Evolutionary conservation across 148 eudicot genomes (phyloP), one percentile per base, ranked within the genome.

Genomic region (Bassia scoparia): DNA sequence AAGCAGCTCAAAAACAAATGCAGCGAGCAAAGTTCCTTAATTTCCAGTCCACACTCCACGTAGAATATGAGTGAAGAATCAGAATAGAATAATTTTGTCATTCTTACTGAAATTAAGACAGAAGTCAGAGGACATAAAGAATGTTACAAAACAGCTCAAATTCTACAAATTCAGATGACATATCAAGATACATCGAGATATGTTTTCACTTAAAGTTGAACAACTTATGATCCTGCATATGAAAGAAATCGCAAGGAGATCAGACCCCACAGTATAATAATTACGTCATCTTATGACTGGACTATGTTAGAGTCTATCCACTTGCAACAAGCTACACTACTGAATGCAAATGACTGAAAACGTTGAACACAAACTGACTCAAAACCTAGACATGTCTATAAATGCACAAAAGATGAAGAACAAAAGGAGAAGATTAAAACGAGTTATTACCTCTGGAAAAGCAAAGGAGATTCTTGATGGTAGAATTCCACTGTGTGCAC

Each of bases 401-500:
- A 27, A 50, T 35, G 41, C 43, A 62, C 7, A 21, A 5, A 30
- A 10, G 8, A 50, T 75, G 34, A 97, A 90, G 44, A 8, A 64
- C 49, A 50, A n/a, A 29, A 56, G 2, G 27, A 21, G 33, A 11
- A 26, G 12, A 13, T 27, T 5, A 30, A 52, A 62, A 64, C 50
- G 3, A 61, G 4, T 58, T 61, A 16, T 68, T 84, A 89, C 98
- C 93, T 93, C 91, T 61, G 97, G 98, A 76, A 83, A 93, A 89
- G 86, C 95, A 86, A 73, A 93, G 88, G 37, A 88, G 29, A 79
- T 71, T 64, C 75, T 89, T 49, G 92, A 93, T 63, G 95, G 83
- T 53, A 81, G 70, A 61, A 93, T 83, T 74, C 98, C 98, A 75
- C 80, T 81, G 56, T 72, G 77, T 74, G 94, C 86, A 81, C 60